Evolutionary conservation across 768 basidiomycete species (phyloP).

Genomic region (Hypholoma fasciculare): DNA sequence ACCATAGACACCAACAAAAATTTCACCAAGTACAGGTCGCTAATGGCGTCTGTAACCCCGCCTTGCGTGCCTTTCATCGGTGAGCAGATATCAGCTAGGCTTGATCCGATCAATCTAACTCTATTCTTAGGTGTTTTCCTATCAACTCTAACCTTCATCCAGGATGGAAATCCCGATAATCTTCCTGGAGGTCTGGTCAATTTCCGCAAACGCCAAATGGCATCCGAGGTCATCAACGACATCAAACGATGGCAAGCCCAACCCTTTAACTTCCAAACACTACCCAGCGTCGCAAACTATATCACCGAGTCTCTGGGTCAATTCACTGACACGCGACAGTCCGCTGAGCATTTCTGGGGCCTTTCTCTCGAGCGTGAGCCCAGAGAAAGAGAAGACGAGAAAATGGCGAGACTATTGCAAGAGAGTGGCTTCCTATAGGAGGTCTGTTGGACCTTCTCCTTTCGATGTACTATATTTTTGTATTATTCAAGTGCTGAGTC

Average conservation of each 20-base stretch:
- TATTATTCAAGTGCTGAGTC: conserved; percentile 5
- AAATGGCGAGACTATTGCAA: conserved; percentile 88
- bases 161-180: conserved; percentile 91
- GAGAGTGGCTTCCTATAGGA: conserved; percentile 82
- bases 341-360: conserved; percentile 81
- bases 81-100: conserved; percentile 30
- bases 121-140: conserved; percentile 80
- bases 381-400: conserved; percentile 93
- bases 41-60: conserved; percentile 79
- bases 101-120: background rate
- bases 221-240: conserved; percentile 95
- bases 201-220: conserved; percentile 93
- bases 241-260: conserved; percentile 95
- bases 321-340: conserved; percentile 65
- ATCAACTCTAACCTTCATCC: conserved; percentile 95
- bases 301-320: conserved; percentile 78
- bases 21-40: conserved; percentile 87
- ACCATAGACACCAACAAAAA: conserved; percentile 94
- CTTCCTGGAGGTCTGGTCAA: conserved; percentile 82
- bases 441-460: conserved; percentile 6
- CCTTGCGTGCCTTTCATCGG: conserved; percentile 98
- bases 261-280: conserved; percentile 80
- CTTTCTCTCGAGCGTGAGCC: conserved; percentile 88
- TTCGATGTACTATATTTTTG: conserved; percentile 12
- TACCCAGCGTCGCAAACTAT: conserved; percentile 68